A percentile compares a stretch with the other conserved stretches of the same genome.
Evolutionary conservation across 2,329 filamentous ascomycete genomes (phyloP).

Genomic region (Xylariaceae sp.): DNA sequence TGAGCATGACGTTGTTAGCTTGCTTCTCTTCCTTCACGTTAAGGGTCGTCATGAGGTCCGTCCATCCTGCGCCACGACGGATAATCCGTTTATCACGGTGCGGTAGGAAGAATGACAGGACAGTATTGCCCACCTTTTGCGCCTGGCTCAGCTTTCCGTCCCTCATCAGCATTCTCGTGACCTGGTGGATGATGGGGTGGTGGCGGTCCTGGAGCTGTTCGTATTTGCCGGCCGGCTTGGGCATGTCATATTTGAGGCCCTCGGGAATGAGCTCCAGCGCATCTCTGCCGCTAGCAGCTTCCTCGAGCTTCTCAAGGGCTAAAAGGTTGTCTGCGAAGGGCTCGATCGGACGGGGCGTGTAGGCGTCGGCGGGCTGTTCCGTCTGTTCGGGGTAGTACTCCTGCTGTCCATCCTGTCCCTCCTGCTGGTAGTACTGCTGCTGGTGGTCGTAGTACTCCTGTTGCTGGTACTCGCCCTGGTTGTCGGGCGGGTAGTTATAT

Average conservation of each 20-base stretch:
- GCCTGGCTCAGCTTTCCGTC: constrained; percentile 86
- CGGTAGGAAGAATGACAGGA: not conserved
- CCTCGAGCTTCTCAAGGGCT: constrained; percentile 28
- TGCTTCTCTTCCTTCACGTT: not conserved
- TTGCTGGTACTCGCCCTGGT: not conserved
- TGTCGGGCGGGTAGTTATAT: constrained; percentile 14
- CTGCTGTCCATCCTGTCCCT: not conserved
- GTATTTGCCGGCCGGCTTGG: constrained; percentile 49
- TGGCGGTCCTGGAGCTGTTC: constrained; percentile 74
- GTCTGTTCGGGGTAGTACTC: constrained; percentile 1
- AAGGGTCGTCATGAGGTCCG: too few relatives aligned
- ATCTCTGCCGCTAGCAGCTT: constrained; percentile 27
- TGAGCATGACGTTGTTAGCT: constrained; percentile 3
- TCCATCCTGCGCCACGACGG: too few relatives aligned
- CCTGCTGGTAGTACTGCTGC: not conserved
- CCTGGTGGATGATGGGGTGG: constrained; percentile 75
- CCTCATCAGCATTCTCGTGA: constrained; percentile 86
- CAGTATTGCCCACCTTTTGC: constrained; percentile 59
- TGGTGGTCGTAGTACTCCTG: not conserved
- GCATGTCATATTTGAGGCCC: constrained; percentile 75
- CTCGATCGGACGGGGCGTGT: constrained; percentile 18
- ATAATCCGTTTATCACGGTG: not conserved
- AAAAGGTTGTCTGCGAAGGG: constrained; percentile 29
- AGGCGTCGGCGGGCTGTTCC: constrained; percentile 1
- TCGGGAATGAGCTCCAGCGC: constrained; percentile 33